Percentiles rank a stretch among this genome's conserved stretches.
Conservation (phyloP, 306 rosid species). For the Sicyos edulis region DNA sequence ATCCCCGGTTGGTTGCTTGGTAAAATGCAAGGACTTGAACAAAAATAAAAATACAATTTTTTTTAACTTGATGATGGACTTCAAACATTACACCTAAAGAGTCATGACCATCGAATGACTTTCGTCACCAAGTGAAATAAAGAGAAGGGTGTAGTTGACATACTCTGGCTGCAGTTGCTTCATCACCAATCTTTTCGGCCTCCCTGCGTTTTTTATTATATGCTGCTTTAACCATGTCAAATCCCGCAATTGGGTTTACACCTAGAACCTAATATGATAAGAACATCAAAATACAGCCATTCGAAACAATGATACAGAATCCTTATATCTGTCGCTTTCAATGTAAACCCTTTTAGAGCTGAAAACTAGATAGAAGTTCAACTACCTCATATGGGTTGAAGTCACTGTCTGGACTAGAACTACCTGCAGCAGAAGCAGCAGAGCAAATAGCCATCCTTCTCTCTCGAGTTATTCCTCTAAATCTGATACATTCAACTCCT, state of each 20-base stretch:
- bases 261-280: conserved; percentile 58
- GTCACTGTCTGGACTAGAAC: conserved; percentile 65
- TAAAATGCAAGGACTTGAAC: neutral
- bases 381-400: conserved; percentile 75
- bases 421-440: conserved; percentile 87
- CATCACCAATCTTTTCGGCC: conserved; percentile 72
- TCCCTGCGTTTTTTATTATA: conserved; percentile 62
- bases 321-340: neutral
- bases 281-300: conserved; percentile 7
- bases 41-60: no score
- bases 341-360: neutral
- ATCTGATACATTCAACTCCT: conserved; percentile 44
- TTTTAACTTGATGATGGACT: no score
- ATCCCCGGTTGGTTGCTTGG: neutral
- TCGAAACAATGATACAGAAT: neutral
- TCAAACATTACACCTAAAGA: conserved; percentile 8
- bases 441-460: conserved; percentile 37
- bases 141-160: conserved; percentile 14
- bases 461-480: conserved; percentile 30
- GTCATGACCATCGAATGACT: neutral
- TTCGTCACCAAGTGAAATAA: neutral
- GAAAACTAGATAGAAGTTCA: conserved; percentile 1
- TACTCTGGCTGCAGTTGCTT: conserved; percentile 71
- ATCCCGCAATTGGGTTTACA: conserved; percentile 73
- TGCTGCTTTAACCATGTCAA: conserved; percentile 61